These are phyloP conservation scores for Podospora comata DNA, from an alignment of 495 filamentous ascomycete species.

Conservation along the genomic window DNA sequence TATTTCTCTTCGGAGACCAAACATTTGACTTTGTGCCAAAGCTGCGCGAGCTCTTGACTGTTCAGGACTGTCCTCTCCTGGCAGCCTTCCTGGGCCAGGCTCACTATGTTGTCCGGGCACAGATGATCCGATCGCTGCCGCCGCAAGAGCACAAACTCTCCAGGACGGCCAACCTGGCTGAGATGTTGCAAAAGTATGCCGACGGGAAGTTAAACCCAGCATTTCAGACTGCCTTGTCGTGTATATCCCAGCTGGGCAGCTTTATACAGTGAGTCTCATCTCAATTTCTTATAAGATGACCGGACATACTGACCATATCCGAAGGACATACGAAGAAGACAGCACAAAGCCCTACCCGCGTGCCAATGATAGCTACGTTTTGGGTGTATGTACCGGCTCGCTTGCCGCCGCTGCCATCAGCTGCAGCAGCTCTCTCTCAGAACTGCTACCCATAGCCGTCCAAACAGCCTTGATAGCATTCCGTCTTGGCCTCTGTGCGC, in stretches of 20 bases:
- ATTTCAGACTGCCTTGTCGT: constrained; percentile 60
- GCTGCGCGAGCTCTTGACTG: neutral
- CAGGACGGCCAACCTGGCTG: constrained; percentile 4
- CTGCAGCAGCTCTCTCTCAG: constrained; percentile 57
- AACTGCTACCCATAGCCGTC: constrained; percentile 60
- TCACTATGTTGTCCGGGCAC: neutral
- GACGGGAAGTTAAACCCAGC: constrained; percentile 52
- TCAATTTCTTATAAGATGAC: no score
- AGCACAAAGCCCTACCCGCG: constrained; percentile 27
- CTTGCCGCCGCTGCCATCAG: constrained; percentile 66
- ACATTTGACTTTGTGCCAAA: neutral
- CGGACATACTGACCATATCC: no score
- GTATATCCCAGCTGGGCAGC: constrained; percentile 62
- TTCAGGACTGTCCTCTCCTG: neutral
- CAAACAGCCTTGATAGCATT: constrained; percentile 67
- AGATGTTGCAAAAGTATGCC: constrained; percentile 8
- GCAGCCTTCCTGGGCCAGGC: neutral
- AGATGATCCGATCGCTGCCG: constrained; percentile 1
- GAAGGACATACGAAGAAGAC: no score
- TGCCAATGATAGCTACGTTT: constrained; percentile 41
- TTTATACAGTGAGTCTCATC: constrained; percentile 60
- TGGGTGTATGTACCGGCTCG: constrained; percentile 66
- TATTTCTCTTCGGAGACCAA: constrained; percentile 11
- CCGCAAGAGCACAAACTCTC: constrained; percentile 6
- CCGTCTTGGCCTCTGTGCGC: constrained; percentile 57